Base-by-base conservation (phyloP, 1,139 yeast genomes). In the Lodderomyces beijingensis region DNA sequence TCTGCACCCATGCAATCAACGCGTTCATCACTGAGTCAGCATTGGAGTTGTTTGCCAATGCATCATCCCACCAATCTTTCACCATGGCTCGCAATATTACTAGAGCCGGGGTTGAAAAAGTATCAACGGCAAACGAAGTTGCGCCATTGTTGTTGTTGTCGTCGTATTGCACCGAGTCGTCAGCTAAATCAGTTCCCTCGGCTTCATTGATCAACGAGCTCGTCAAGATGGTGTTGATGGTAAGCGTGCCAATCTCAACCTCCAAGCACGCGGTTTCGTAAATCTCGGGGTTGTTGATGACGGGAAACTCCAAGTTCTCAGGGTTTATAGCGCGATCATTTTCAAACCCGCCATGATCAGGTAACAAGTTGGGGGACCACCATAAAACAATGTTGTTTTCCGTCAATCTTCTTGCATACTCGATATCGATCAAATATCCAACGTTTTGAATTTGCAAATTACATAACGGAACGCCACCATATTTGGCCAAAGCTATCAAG, bases 31-130 rank as follows among this genome's bases (percentile, higher is more conserved):
- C 74, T 1, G 86, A 65, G 53, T 91, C 98, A 0, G 96, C 96
- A 44, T 79, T 79, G 7, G 65, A 49, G 44, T 83, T 74, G 39
- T 77, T 77, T 20, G 68, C 65, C 36, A 85, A 60, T 0, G 96
- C 97, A 50, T 80, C 85, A 50, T 87, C 94, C 96, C 97, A 91
- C 96, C 96, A 87, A 27, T 72, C 79, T 47, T 82, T 86, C 6
- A 93, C 83, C 74, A 91, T 65, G 3, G 71, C 57, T 50, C 94
- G 74, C 39, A 93, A 67, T 1, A 83, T 81, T 11, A 69, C 56
- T 39, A 91, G 63, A 1, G 96, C 86, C 1, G 86, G 78, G 0
- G 79, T 69, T n/a, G 89, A 80, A 47, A 89, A 88, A 0, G 94
- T 75, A 53, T 82, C 88, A 45, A 77, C 81, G 4, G 88, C 82